Evolutionary conservation across 495 filamentous ascomycete genomes (phyloP).

Genomic region (Penicillium samsonianum): DNA sequence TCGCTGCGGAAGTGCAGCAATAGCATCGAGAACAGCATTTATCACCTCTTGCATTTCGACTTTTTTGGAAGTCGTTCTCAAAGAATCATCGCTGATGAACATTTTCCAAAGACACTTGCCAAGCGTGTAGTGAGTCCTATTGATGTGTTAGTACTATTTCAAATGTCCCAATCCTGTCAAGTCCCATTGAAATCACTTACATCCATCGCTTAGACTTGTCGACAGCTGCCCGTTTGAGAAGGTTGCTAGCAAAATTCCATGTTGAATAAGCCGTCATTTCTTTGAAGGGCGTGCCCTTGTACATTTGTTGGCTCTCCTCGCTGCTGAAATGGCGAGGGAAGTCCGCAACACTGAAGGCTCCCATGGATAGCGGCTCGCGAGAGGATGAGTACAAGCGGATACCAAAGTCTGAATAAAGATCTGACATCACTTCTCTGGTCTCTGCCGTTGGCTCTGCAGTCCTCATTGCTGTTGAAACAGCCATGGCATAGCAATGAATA

Average conservation of each 20-base stretch:
- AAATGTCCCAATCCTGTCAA: not conserved
- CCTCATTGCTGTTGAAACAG: slow-evolving; percentile 70
- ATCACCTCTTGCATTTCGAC: slow-evolving; percentile 61
- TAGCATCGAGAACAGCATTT: slow-evolving; percentile 68
- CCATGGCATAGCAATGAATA: slow-evolving; percentile 94
- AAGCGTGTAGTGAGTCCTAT: slow-evolving; percentile 80
- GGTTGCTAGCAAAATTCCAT: slow-evolving; percentile 79
- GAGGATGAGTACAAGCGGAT: slow-evolving; percentile 87
- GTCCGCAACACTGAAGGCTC: slow-evolving; percentile 72
- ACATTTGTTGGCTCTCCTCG: slow-evolving; percentile 65
- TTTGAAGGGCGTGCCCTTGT: slow-evolving; percentile 68
- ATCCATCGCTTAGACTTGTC: slow-evolving; percentile 83
- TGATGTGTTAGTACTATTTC: slow-evolving; percentile 12
- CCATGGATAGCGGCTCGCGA: slow-evolving; percentile 90
- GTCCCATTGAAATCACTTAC: slow-evolving; percentile 47
- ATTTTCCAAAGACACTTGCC: slow-evolving; percentile 98
- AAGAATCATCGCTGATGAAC: slow-evolving; percentile 60
- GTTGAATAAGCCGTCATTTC: slow-evolving; percentile 74
- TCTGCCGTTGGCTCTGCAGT: slow-evolving; percentile 62
- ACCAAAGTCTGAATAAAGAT: slow-evolving; percentile 88
- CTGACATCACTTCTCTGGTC: slow-evolving; percentile 66
- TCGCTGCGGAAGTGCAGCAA: slow-evolving; percentile 77
- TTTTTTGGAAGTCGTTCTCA: slow-evolving; percentile 47
- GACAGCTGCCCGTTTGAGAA: slow-evolving; percentile 75
- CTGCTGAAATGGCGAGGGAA: slow-evolving; percentile 77